Conservation (phyloP, 805 yeast species). For the Starmerella powellii region DNA sequence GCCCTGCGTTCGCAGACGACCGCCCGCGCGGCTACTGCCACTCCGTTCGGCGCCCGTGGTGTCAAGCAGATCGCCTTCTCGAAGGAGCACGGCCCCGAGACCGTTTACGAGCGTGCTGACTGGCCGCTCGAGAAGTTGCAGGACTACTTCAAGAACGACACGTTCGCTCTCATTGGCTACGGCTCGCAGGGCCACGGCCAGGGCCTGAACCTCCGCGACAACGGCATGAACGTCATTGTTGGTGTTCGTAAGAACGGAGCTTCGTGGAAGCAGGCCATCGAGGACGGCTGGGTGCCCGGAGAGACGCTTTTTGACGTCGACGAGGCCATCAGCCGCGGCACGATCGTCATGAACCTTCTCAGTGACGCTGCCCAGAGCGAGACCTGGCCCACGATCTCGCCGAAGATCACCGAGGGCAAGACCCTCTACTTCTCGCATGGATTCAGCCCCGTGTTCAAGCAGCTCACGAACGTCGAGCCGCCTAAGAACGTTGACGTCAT, state of each 20-base stretch:
- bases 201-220: slow-evolving; percentile 98
- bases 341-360: slow-evolving; percentile 91
- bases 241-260: slow-evolving; percentile 99
- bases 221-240: slow-evolving; percentile 91
- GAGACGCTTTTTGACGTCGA: slow-evolving; percentile 89
- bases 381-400: slow-evolving; percentile 82
- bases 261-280: slow-evolving; percentile 98
- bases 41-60: slow-evolving; percentile 67
- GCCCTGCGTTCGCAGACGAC: slow-evolving; percentile 23
- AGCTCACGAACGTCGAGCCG: slow-evolving; percentile 89
- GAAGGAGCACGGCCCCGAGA: slow-evolving; percentile 65
- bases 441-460: slow-evolving; percentile 98
- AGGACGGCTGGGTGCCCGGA: slow-evolving; percentile 99
- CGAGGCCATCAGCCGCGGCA: slow-evolving; percentile 88
- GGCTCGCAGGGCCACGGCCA: slow-evolving; percentile 99
- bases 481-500: slow-evolving; percentile 93
- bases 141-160: slow-evolving; percentile 95
- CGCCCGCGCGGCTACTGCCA: slow-evolving; percentile 21
- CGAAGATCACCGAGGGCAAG: slow-evolving; percentile 90
- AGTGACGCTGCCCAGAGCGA: slow-evolving; percentile 99
- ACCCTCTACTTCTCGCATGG: slow-evolving; percentile 99
- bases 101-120: slow-evolving; percentile 97
- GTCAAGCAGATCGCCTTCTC: slow-evolving; percentile 93
- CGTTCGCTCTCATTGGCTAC: slow-evolving; percentile 95
- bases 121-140: slow-evolving; percentile 97